These are phyloP conservation scores for Arthromyces matolae DNA, from an alignment of 768 basidiomycete genomes.

Conservation along the genomic window DNA sequence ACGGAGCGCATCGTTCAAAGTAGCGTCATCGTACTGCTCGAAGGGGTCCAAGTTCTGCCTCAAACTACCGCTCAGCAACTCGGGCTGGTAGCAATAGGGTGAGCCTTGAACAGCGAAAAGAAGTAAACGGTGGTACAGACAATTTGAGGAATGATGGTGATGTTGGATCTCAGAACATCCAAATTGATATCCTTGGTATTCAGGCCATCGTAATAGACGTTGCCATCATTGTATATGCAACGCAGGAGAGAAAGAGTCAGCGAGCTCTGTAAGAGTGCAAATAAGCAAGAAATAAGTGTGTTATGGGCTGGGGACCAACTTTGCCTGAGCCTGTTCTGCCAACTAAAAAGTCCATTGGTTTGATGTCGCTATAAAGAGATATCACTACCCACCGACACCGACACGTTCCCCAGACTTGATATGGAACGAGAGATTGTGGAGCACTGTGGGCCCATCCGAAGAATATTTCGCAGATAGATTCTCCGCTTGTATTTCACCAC, in stretches of 20 bases:
- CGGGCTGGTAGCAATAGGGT: slow-evolving; percentile 27
- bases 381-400: slow-evolving; percentile 37
- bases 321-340: slow-evolving; percentile 46
- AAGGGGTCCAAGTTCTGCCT: slow-evolving; percentile 70
- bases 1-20: slow-evolving; percentile 35
- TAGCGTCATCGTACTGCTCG: slow-evolving; percentile 49
- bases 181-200: slow-evolving; percentile 48
- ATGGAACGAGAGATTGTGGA: slow-evolving; percentile 49
- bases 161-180: slow-evolving; percentile 49
- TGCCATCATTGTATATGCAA: slow-evolving; percentile 54
- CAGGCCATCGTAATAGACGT: slow-evolving; percentile 53
- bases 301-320: slow-evolving; percentile 18
- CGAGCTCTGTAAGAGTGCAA: slow-evolving; percentile 40
- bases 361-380: background rate
- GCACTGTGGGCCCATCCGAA: slow-evolving; percentile 48
- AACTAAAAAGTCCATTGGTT: slow-evolving; percentile 22
- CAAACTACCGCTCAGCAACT: slow-evolving; percentile 58
- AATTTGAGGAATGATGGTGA: slow-evolving; percentile 58
- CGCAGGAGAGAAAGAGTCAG: slow-evolving; percentile 52
- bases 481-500: slow-evolving; percentile 51
- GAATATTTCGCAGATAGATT: slow-evolving; percentile 56
- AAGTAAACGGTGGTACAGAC: slow-evolving; percentile 26
- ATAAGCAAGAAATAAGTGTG: background rate
- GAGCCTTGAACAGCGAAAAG: background rate
- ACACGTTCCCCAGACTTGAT: slow-evolving; percentile 57